These are phyloP conservation scores for Ophiostoma piceae DNA, from an alignment of 2,329 filamentous ascomycete genomes.

Conservation along the genomic window DNA sequence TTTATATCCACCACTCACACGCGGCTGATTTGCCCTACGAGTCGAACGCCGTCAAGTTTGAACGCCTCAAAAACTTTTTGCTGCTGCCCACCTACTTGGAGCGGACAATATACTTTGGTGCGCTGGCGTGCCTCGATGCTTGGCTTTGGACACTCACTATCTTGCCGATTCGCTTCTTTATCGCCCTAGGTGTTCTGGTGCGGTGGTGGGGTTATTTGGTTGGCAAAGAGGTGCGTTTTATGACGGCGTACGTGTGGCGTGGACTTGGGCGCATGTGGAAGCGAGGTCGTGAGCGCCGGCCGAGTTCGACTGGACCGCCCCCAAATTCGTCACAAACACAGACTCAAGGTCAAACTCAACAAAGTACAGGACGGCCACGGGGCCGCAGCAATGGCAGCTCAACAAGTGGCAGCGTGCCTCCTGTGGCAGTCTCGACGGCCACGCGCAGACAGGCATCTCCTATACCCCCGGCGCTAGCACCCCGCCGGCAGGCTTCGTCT, in stretches of 20 bases:
- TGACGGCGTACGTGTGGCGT: slow-evolving; percentile 71
- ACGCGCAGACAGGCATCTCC: slow-evolving; percentile 5
- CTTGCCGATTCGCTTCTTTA: slow-evolving; percentile 78
- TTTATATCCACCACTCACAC: slow-evolving; percentile 60
- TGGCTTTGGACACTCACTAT: slow-evolving; percentile 98
- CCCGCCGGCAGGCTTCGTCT: slow-evolving; percentile 1
- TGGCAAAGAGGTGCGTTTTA: slow-evolving; percentile 63
- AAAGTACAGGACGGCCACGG: background rate
- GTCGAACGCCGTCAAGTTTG: slow-evolving; percentile 85
- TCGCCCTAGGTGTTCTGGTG: slow-evolving; percentile 69
- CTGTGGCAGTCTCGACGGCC: background rate
- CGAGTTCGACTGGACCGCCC: slow-evolving; percentile 33
- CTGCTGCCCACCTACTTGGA: slow-evolving; percentile 77
- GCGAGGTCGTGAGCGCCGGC: slow-evolving; percentile 43
- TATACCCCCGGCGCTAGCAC: background rate
- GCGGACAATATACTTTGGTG: slow-evolving; percentile 78
- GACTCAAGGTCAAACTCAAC: background rate
- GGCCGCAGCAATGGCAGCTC: slow-evolving; percentile 21
- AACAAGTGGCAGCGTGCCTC: slow-evolving; percentile 10
- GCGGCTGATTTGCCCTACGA: slow-evolving; percentile 69
- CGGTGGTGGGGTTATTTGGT: slow-evolving; percentile 74
- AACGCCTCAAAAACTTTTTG: slow-evolving; percentile 84
- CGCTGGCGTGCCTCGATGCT: slow-evolving; percentile 84
- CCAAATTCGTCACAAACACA: background rate
- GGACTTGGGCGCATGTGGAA: slow-evolving; percentile 76